Base-by-base conservation (phyloP, 169 alveolate genomes). In the Amoebophrya sp. region DNA sequence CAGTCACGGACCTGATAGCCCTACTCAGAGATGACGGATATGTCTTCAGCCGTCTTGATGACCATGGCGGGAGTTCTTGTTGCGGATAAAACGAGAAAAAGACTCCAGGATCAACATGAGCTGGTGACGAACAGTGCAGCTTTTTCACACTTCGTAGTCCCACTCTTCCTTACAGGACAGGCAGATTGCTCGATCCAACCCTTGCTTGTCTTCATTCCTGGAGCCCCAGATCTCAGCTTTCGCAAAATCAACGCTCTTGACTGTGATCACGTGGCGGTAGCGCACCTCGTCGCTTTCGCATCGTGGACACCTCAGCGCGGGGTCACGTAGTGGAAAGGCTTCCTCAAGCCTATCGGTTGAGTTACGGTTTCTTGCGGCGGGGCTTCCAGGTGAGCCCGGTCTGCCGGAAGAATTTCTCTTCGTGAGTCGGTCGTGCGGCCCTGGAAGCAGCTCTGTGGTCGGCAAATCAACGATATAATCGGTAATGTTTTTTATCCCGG, bases 161-260 rank as follows among this genome's bases (percentile, higher is more conserved):
- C 83, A 66, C 83, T 66, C 83, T 66, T 66, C 83, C 1, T 66
- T 3, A 25, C 83, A 66, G 83, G 1, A 0, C 1, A 7, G 18
- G 35, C 83, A 66, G 83, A 0, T 0, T n/a, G 83, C 83, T 18
- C 83, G 12, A 25, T 66, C 83, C 29, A 66, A 25, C 1, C 83
- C 83, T 25, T 18, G 29, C 32, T n/a, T 66, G 18, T 66, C 83
- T 18, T 66, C 83, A 7, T 3, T 25, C 18, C 83, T 2, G 7
- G 83, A 66, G 32, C 83, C 83, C 83, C 83, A 66, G 32, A 66
- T 66, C 18, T 66, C 83, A 3, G 83, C 83, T n/a, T 66, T 66
- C 83, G 83, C 83, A 66, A 66, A 66, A n/a, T 66, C 83, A 12
- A 25, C 32, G 18, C 35, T 25, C 83, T 66, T 66, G 7, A 66